Conservation (phyloP, 768 basidiomycete genomes). For the Sporobolomyces roseus region DNA sequence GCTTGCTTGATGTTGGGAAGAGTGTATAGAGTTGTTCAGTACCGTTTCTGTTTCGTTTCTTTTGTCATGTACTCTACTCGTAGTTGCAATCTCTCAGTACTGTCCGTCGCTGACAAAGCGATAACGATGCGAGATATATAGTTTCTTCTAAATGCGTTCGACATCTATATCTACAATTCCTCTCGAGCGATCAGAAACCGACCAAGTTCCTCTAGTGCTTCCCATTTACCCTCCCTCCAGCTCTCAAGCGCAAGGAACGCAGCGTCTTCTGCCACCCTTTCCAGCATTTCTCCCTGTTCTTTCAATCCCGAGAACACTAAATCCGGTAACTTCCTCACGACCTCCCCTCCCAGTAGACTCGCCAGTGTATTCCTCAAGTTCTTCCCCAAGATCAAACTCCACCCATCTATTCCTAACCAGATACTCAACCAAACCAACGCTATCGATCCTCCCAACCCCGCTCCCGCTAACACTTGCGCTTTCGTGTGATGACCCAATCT, state of each 20-base stretch:
- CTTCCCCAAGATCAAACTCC: constrained; percentile 12
- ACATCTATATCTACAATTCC: no score
- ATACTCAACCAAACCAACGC: constrained; percentile 38
- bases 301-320: background rate
- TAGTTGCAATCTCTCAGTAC: no score
- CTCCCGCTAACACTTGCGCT: constrained; percentile 44
- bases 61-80: no score
- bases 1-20: no score
- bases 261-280: constrained; percentile 38
- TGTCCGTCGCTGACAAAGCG: no score
- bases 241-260: constrained; percentile 21
- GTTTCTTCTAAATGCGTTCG: no score
- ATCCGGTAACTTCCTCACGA: background rate
- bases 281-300: constrained; percentile 28
- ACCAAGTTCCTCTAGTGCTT: background rate
- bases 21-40: no score
- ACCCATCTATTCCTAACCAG: constrained; percentile 40
- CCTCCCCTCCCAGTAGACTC: no score
- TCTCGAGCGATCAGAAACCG: no score
- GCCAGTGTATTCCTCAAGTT: background rate
- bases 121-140: no score
- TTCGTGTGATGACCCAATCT: constrained; percentile 44
- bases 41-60: no score
- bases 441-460: constrained; percentile 31
- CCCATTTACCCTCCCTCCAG: constrained; percentile 12